Evolutionary conservation across 1,284 basidiomycete genomes (phyloP).

Genomic region (Tilletia horrida): DNA sequence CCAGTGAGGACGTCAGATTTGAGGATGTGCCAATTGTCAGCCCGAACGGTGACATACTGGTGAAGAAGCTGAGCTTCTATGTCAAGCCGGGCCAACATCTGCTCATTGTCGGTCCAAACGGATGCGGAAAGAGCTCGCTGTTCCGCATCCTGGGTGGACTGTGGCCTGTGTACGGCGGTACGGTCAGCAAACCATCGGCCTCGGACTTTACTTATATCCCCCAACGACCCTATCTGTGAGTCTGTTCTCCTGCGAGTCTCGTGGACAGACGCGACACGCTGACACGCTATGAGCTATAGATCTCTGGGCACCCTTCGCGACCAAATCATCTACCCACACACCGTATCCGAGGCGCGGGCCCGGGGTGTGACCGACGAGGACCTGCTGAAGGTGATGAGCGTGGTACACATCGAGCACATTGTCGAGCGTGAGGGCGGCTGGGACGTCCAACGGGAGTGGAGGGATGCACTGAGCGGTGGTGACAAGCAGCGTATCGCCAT

Average conservation of each 20-base stretch:
- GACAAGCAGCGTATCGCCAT: slow-evolving; percentile 76
- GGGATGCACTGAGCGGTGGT: slow-evolving; percentile 82
- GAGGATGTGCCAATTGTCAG: slow-evolving; percentile 91
- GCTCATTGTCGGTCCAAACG: slow-evolving; percentile 64
- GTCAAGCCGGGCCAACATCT: slow-evolving; percentile 78
- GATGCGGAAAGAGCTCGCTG: slow-evolving; percentile 61
- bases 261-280: too few relatives aligned
- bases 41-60: slow-evolving; percentile 88
- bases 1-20: slow-evolving; percentile 71
- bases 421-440: slow-evolving; percentile 96
- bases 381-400: slow-evolving; percentile 68
- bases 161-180: slow-evolving; percentile 94
- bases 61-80: slow-evolving; percentile 73
- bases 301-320: slow-evolving; percentile 88
- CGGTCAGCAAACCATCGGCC: slow-evolving; percentile 86
- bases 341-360: slow-evolving; percentile 59
- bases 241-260: background rate
- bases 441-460: slow-evolving; percentile 84
- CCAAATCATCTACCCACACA: slow-evolving; percentile 79
- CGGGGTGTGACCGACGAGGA: slow-evolving; percentile 64
- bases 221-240: slow-evolving; percentile 79
- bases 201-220: slow-evolving; percentile 91
- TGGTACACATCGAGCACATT: slow-evolving; percentile 81
- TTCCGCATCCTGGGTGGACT: slow-evolving; percentile 93
- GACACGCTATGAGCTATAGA: background rate